Evolutionary conservation across 768 basidiomycete genomes (phyloP).

Genomic region (Tylopilus felleus): DNA sequence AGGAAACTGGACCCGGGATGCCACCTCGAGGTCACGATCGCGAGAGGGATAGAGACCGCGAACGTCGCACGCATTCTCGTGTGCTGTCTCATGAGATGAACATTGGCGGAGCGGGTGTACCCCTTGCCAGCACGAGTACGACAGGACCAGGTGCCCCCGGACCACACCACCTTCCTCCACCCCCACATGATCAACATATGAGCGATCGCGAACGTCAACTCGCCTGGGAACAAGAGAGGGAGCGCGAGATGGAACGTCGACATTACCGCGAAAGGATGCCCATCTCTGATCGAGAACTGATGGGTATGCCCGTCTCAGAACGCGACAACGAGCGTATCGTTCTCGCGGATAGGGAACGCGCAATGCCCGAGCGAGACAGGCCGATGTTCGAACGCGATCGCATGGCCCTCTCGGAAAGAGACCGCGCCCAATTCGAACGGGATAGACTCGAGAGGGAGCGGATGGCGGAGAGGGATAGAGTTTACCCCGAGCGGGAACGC

Average conservation of each 20-base stretch:
- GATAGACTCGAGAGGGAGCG: constrained; percentile 24
- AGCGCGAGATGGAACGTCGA: constrained; percentile 26
- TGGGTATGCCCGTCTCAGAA: constrained; percentile 18
- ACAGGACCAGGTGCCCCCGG: constrained; percentile 22
- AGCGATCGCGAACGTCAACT: constrained; percentile 26
- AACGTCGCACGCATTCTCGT: constrained; percentile 27
- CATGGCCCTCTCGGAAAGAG: constrained; percentile 16
- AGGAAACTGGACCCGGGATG: constrained; percentile 25
- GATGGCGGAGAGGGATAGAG: constrained; percentile 21
- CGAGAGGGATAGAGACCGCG: constrained; percentile 31
- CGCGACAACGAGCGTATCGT: constrained; percentile 21
- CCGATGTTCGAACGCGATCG: constrained; percentile 24
- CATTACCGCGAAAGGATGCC: constrained; percentile 27
- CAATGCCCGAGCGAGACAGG: constrained; percentile 21
- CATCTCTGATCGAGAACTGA: constrained; percentile 21
- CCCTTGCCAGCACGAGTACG: not conserved
- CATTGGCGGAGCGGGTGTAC: constrained; percentile 6
- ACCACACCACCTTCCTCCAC: constrained; percentile 16
- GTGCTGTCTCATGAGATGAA: constrained; percentile 22
- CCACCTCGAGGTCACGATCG: constrained; percentile 25
- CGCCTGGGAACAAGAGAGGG: constrained; percentile 27
- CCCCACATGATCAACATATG: constrained; percentile 22
- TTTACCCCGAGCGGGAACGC: constrained; percentile 22
- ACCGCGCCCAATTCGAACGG: constrained; percentile 23
- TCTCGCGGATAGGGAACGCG: constrained; percentile 23